phyloP scores from a whole-genome alignment of 176 grass and related monocot species.

The Echinochloa phyllopogon region DNA sequence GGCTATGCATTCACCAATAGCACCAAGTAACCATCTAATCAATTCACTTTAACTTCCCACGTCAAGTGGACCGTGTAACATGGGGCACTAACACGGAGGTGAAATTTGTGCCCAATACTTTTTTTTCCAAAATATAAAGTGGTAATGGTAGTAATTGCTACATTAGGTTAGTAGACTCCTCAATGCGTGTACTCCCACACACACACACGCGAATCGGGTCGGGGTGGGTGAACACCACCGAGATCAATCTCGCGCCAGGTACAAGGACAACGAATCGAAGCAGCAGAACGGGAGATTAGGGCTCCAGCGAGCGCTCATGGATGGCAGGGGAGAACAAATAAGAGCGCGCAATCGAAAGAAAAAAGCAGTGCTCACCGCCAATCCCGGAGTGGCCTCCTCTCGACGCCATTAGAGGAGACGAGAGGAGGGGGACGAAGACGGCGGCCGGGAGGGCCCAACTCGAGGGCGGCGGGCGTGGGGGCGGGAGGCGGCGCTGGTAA shows the following conservation, averaged over 20 bases:
- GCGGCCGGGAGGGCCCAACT: neutral
- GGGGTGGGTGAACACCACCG: neutral
- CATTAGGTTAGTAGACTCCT: neutral
- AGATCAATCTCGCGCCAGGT: neutral
- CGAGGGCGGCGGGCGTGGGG: neutral
- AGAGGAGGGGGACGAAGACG: neutral
- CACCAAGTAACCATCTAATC: neutral
- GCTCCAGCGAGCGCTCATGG: neutral
- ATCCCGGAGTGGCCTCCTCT: slow-evolving; percentile 44
- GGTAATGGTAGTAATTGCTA: neutral
- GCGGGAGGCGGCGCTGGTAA: neutral
- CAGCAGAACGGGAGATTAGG: neutral
- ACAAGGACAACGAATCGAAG: neutral
- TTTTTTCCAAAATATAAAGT: neutral
- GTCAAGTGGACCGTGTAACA: neutral
- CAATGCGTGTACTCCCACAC: neutral
- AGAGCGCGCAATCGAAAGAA: neutral
- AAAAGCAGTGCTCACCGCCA: slow-evolving; percentile 48
- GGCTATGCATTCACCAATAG: neutral
- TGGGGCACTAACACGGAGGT: neutral
- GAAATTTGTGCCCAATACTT: neutral
- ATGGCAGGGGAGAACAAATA: neutral
- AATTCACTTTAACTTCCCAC: neutral
- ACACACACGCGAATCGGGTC: neutral
- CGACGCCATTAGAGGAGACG: slow-evolving; percentile 37